phyloP scores from a whole-genome alignment of 129 eudicot genomes.

The Ambrosia artemisiifolia region DNA sequence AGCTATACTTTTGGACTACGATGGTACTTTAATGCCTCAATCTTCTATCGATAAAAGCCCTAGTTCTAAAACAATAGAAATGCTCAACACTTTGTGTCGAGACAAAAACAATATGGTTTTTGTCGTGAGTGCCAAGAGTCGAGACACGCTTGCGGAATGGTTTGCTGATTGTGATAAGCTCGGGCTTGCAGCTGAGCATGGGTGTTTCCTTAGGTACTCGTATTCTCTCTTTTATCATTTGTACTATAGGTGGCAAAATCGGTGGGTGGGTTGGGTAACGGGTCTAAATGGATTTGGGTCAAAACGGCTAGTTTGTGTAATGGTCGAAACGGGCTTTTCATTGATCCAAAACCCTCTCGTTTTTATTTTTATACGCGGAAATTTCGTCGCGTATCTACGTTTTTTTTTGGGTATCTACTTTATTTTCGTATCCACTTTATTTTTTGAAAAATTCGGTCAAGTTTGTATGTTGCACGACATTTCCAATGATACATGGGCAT shows the following conservation, averaged over 20 bases:
- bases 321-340: background rate
- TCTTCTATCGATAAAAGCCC: slow-evolving; percentile 73
- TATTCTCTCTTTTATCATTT: background rate
- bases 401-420: too few species aligned
- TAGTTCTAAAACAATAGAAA: slow-evolving; percentile 46
- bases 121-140: slow-evolving; percentile 66
- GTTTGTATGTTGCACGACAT: too few species aligned
- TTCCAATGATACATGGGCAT: too few species aligned
- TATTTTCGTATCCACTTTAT: too few species aligned
- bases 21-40: slow-evolving; percentile 81
- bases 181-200: slow-evolving; percentile 89
- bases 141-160: slow-evolving; percentile 63
- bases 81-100: slow-evolving; percentile 49
- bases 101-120: slow-evolving; percentile 75
- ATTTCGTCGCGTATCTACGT: too few species aligned
- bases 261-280: background rate
- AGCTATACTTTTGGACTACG: slow-evolving; percentile 74
- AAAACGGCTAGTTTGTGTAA: background rate
- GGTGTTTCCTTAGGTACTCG: slow-evolving; percentile 64
- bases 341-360: background rate
- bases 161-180: slow-evolving; percentile 64
- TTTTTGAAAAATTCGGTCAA: too few species aligned
- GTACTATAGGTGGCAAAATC: background rate
- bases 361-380: too few species aligned
- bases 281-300: background rate